phyloP scores from a whole-genome alignment of 371 early-diverging fungal species.

The Rhizopus delemar region DNA sequence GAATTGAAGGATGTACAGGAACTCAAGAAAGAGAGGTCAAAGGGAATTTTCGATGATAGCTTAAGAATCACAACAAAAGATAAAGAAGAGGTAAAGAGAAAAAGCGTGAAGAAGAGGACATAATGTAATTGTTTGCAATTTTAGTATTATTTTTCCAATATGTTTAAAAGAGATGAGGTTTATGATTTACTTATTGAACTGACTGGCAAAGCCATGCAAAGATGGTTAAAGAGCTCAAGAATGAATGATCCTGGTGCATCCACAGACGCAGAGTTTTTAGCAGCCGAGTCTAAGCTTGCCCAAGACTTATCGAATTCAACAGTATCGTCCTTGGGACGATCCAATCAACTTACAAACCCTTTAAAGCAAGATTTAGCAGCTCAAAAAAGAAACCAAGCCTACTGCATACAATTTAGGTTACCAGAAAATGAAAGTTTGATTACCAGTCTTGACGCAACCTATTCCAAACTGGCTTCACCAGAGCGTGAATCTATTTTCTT shows the following conservation, averaged over 20 bases:
- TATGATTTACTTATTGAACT: slow-evolving; percentile 90
- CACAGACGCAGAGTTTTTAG: slow-evolving; percentile 18
- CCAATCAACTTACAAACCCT: slow-evolving; percentile 42
- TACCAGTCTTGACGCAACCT: slow-evolving; percentile 57
- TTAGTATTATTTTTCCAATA: slow-evolving; percentile 84
- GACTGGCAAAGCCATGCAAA: slow-evolving; percentile 81
- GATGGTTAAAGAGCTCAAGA: slow-evolving; percentile 77
- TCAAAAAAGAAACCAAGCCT: slow-evolving; percentile 76
- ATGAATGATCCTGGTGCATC: slow-evolving; percentile 67
- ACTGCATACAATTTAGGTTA: slow-evolving; percentile 70
- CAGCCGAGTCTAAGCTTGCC: slow-evolving; percentile 1
- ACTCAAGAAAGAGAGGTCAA: slow-evolving; percentile 83
- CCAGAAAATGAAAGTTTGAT: slow-evolving; percentile 66
- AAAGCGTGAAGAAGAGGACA: not conserved
- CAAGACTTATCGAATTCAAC: slow-evolving; percentile 4
- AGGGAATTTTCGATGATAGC: slow-evolving; percentile 86
- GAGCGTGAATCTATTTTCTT: slow-evolving; percentile 17
- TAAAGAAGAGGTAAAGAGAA: slow-evolving; percentile 63
- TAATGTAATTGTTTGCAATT: not conserved
- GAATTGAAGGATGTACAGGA: slow-evolving; percentile 90
- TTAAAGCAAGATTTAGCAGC: slow-evolving; percentile 62
- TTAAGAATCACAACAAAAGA: slow-evolving; percentile 80
- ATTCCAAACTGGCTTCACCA: slow-evolving; percentile 32
- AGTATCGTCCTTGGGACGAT: not conserved
- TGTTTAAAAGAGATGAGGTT: slow-evolving; percentile 90